A percentile compares a stretch with the other conserved stretches of the same genome.
phyloP scores from a whole-genome alignment of 208 protist genomes.

The Acanthamoeba sp. region DNA sequence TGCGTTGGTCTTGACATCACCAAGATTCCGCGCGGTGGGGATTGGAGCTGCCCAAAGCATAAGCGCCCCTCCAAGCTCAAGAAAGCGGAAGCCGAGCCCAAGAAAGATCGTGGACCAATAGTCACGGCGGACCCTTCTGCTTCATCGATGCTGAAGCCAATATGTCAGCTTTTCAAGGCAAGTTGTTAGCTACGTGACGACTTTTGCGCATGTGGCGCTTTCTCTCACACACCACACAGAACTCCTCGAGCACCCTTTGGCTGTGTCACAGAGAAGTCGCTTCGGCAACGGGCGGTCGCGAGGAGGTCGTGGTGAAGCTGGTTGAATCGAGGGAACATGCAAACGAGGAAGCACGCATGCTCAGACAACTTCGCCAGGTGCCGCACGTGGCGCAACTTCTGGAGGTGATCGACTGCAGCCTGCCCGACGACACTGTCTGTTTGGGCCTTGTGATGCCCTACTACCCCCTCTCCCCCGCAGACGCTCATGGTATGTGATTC shows the following conservation, averaged over 20 bases:
- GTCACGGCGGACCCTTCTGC: neutral
- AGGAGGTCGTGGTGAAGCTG: neutral
- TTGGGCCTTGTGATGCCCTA: neutral
- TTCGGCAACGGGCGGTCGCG: neutral
- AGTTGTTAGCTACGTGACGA: neutral
- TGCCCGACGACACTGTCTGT: neutral
- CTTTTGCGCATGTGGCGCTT: neutral
- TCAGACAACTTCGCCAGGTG: neutral
- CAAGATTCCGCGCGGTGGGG: neutral
- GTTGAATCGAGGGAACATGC: neutral
- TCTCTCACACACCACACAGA: neutral
- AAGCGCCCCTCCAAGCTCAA: neutral
- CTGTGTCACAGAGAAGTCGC: neutral
- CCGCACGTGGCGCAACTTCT: constrained; percentile 6
- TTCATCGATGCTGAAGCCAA: neutral
- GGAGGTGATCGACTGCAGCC: neutral
- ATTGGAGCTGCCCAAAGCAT: neutral
- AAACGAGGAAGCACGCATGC: neutral
- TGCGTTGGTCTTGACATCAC: neutral
- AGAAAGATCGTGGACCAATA: neutral
- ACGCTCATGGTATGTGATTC: neutral
- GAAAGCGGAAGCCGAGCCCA: neutral
- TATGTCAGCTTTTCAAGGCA: neutral
- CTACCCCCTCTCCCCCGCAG: neutral
- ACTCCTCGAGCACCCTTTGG: neutral